Conservation (phyloP, 495 filamentous ascomycete species). For the Delitschia confertaspora region DNA sequence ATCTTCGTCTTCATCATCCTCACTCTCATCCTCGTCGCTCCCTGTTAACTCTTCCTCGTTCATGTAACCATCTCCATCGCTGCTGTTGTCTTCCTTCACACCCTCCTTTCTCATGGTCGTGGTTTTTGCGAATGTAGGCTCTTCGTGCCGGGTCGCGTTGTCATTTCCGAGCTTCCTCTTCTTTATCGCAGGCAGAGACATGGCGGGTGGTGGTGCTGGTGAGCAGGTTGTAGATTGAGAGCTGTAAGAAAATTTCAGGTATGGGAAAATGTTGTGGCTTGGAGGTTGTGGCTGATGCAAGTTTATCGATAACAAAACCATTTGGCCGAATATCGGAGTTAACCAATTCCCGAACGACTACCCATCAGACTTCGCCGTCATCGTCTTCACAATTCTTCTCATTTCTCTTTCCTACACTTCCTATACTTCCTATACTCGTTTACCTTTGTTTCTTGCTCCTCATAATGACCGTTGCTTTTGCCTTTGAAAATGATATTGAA, state of each 20-base stretch:
- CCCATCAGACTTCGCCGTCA: background rate
- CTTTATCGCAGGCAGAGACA: conserved; percentile 29
- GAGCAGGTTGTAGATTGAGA: background rate
- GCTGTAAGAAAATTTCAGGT: conserved; percentile 2
- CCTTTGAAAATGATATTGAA: conserved; percentile 17
- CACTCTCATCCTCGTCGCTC: background rate
- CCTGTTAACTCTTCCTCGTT: background rate
- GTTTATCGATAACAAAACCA: conserved; percentile 27
- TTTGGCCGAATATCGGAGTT: conserved; percentile 20
- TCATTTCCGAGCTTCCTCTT: conserved; percentile 30
- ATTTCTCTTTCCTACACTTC: background rate
- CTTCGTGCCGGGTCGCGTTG: conserved; percentile 17
- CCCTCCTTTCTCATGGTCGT: background rate
- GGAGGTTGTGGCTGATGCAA: conserved; percentile 12
- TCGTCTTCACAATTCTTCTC: background rate
- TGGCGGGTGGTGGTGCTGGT: conserved; percentile 8
- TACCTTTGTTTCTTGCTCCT: background rate
- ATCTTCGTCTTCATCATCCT: background rate
- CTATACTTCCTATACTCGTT: no score
- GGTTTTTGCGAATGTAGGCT: conserved; percentile 9
- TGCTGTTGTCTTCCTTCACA: background rate
- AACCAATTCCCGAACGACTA: background rate
- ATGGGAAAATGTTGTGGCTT: background rate
- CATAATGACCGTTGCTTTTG: conserved; percentile 14
- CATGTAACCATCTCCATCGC: background rate